Evolutionary conservation across 768 basidiomycete species (phyloP).

Genomic region (Termitomyces sp.): DNA sequence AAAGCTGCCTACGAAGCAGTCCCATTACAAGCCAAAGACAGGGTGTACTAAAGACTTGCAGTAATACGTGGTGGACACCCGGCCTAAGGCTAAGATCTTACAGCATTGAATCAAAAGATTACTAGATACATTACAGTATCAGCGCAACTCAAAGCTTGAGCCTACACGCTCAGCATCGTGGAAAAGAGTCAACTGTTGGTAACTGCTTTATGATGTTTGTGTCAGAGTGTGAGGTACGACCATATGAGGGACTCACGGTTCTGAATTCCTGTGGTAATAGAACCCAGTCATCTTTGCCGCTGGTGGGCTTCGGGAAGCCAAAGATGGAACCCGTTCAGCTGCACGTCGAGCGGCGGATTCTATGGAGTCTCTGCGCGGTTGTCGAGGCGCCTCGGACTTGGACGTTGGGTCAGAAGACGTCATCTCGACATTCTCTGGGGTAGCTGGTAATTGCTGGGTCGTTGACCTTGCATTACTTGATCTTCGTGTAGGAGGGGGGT

Average conservation of each 20-base stretch:
- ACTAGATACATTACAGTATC: conserved; percentile 24
- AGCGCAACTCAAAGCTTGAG: conserved; percentile 88
- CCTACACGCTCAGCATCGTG: conserved; percentile 75
- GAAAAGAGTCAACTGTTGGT: conserved; percentile 83
- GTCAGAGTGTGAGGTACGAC: conserved; percentile 5
- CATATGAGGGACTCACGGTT: conserved; percentile 61
- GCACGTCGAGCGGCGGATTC: conserved; percentile 39
- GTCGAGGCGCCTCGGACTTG: conserved; percentile 35
- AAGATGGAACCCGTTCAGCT: conserved; percentile 44
- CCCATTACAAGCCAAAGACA: conserved; percentile 17
- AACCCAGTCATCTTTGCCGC: conserved; percentile 84
- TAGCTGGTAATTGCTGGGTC: conserved; percentile 34
- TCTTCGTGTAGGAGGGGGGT: conserved; percentile 50
- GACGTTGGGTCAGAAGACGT: conserved; percentile 28
- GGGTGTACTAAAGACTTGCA: neutral
- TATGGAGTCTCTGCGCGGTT: conserved; percentile 40
- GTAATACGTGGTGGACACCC: conserved; percentile 3
- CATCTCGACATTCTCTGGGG: conserved; percentile 26
- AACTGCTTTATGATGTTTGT: conserved; percentile 35
- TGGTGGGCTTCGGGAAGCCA: conserved; percentile 47
- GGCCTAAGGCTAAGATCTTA: conserved; percentile 14
- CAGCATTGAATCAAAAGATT: conserved; percentile 13
- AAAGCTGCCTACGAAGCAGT: conserved; percentile 12
- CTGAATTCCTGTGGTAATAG: conserved; percentile 92
- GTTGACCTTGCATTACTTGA: conserved; percentile 21